Base-by-base conservation (phyloP, 2,329 filamentous ascomycete genomes). In the Colletotrichum agaves region DNA sequence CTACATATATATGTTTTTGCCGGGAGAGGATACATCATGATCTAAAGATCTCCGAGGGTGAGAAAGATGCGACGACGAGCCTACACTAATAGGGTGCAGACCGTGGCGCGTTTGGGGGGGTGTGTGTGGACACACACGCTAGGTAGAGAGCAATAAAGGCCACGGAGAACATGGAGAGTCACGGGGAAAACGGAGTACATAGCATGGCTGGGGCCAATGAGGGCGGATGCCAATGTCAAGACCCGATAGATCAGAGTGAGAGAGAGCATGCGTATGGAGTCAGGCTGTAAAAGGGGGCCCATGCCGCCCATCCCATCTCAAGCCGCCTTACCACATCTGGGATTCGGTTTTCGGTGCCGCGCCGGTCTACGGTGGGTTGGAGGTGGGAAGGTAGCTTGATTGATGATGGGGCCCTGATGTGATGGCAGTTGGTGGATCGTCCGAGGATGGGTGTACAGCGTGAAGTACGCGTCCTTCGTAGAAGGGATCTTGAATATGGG, bases 331-430 rank as follows among this genome's bases (percentile, higher is more conserved):
- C 47, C 37, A 50, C 35, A 62, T 62, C 37, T 63, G 63, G 63
- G 52, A 57, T 63, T 63, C 50, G 59, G 63, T 63, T 44, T 67
- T 63, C 63, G 43, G 59, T 63, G 63, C 50, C 63, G 63, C 50
- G 50, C 23, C 52, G 43, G 59, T 67, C 43, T 49, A 46, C 17
- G 13, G 31, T 57, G 44, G 15, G 19, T 4, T 23, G 41, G 50
- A 17, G 33, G 31, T 23, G 17, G n/a, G 23, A 11, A 21, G 19
- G 12, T 55, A 21, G 21, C 27, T 52, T 21, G 37, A 43, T 11
- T 23, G 19, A 52, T 12, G 31, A 37, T 60, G 19, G 43, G 21
- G 19, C 19, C 23, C 17, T 55, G 35, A 27, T 21, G 43, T 49
- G 35, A 46, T 13, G 23, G 46, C 41, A 23, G 44, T 52, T 23